Base-by-base conservation (phyloP, 1,284 basidiomycete species). In the Trichosporon ovoides region DNA sequence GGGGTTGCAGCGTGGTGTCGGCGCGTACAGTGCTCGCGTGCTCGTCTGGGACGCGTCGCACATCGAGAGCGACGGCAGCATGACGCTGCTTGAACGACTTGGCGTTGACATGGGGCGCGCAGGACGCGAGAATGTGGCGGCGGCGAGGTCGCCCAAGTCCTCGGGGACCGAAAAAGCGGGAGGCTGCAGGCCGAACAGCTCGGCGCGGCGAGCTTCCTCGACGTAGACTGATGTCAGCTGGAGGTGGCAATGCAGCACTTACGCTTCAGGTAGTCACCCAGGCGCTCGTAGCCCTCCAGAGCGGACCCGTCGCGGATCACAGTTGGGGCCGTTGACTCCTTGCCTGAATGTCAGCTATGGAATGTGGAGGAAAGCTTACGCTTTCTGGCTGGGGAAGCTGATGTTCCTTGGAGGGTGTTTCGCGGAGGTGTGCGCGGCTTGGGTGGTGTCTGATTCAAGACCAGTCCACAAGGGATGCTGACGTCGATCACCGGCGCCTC, bases 261-360 rank as follows among this genome's bases (percentile, higher is more conserved):
- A 68, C 69, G 63, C 55, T 78, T 75, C 38, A 76, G 69, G 43
- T 62, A 61, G 60, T 76, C 74, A 37, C 75, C 75, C 72, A 77
- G 70, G 51, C 72, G 69, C 57, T 75, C 71, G 34, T 75, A 66
- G 24, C 70, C 63, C 24, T 58, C 65, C 16, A 73, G 69, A 13
- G 71, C 63, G n/a, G 64, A 64, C 9, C 63, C 48, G 28, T 61
- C 50, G 16, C 57, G 57, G 38, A 66, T 60, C 18, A 18, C 56
- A 9, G 38, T 57, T 2, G 63, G 63, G 0, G 57, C 63, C 6
- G 63, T 61, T 0, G 55, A 57, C 52, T 64, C 57, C 38, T 64
- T 64, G 35, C 56, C 58, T 22, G 31, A 11, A 14, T 24, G 31
- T 46, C 28, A 55, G 53, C 40, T 11, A 7, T 13, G 3, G 12